These are phyloP conservation scores for Chlorella sp. DNA, from an alignment of 139 green algal species.

Conservation along the genomic window DNA sequence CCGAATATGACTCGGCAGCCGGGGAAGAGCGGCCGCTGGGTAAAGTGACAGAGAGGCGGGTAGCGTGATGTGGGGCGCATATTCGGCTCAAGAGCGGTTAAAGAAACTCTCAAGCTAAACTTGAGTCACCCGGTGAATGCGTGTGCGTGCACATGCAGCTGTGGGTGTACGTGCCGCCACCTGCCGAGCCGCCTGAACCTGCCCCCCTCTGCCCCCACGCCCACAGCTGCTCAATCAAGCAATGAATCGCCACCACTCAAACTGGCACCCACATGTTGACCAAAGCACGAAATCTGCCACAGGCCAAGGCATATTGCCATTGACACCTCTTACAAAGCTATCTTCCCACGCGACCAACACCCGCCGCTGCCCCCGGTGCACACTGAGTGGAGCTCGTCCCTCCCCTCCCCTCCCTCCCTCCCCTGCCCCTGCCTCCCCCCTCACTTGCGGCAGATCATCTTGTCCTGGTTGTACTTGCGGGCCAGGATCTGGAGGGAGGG, in stretches of 20 bases:
- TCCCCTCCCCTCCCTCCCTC: background rate
- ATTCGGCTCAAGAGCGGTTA: conserved; percentile 52
- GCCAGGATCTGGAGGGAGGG: conserved; percentile 97
- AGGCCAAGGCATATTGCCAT: too few relatives aligned
- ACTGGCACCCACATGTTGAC: too few relatives aligned
- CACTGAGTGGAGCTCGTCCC: background rate
- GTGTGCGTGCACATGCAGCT: background rate
- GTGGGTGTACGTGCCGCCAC: too few relatives aligned
- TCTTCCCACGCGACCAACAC: too few relatives aligned
- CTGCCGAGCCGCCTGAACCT: background rate
- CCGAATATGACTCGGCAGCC: conserved; percentile 29
- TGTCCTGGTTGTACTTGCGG: conserved; percentile 99
- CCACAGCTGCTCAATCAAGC: background rate
- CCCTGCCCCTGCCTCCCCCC: conserved; percentile 4
- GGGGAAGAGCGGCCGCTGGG: conserved; percentile 6
- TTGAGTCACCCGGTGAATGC: conserved; percentile 34
- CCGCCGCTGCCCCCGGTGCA: background rate
- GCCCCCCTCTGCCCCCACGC: background rate
- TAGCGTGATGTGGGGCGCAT: conserved; percentile 50
- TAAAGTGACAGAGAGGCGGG: conserved; percentile 53
- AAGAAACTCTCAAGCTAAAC: conserved; percentile 47
- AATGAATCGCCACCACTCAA: too few relatives aligned
- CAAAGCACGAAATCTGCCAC: too few relatives aligned
- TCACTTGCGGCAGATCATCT: conserved; percentile 99
- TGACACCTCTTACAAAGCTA: too few relatives aligned